Conservation (phyloP, 345 rosid genomes). For the Linum tenue region DNA sequence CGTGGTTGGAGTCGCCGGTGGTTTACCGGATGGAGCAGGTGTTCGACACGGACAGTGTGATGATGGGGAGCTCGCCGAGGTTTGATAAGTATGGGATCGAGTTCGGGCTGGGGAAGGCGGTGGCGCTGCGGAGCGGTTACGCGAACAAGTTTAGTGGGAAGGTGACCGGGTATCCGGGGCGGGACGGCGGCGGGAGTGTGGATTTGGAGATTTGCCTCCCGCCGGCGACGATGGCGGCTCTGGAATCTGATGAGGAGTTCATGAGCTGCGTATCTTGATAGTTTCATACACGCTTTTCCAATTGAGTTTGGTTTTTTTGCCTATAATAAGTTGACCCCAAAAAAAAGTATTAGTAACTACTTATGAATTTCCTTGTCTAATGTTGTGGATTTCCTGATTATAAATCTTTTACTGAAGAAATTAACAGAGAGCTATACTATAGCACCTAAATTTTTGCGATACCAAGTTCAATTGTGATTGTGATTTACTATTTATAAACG, state of each 20-base stretch:
- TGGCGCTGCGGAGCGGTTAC: conserved; percentile 61
- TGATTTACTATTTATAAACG: too few relatives aligned
- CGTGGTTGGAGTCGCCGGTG: conserved; percentile 38
- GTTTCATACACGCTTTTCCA: too few relatives aligned
- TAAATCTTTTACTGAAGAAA: too few relatives aligned
- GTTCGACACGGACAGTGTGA: conserved; percentile 47
- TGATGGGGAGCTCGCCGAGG: conserved; percentile 82
- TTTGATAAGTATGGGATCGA: conserved; percentile 67
- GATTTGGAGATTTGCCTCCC: conserved; percentile 68
- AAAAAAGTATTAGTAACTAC: too few relatives aligned
- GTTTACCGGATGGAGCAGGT: conserved; percentile 31
- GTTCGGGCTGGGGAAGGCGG: conserved; percentile 73
- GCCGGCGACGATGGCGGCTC: conserved; percentile 41
- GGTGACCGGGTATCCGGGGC: conserved; percentile 52
- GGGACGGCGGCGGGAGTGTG: conserved; percentile 55
- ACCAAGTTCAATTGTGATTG: too few relatives aligned
- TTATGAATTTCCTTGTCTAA: too few relatives aligned
- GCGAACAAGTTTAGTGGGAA: conserved; percentile 68
- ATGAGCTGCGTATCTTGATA: conserved; percentile 27
- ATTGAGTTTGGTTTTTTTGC: too few relatives aligned
- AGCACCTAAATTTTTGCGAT: too few relatives aligned
- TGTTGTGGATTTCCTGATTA: too few relatives aligned
- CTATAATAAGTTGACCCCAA: too few relatives aligned
- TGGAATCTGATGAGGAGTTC: conserved; percentile 49
- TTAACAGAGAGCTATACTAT: too few relatives aligned